These are phyloP conservation scores for Magnolia changhungtana DNA, from an alignment of 164 flowering plant species.

Conservation along the genomic window DNA sequence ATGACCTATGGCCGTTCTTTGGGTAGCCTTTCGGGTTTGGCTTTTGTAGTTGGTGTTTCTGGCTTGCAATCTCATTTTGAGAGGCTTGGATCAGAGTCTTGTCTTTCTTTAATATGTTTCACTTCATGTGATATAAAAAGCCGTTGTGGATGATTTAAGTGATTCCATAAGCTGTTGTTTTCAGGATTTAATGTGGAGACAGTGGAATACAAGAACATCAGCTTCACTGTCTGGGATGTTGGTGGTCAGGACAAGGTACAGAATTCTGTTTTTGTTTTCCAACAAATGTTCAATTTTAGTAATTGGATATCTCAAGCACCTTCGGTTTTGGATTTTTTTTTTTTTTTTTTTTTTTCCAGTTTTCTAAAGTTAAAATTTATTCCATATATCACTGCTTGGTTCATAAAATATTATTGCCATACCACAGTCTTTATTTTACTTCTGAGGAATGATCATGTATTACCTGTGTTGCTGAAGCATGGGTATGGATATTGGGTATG, in stretches of 20 bases:
- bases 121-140: background rate
- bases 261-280: background rate
- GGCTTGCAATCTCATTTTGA: too few species aligned
- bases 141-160: background rate
- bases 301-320: too few species aligned
- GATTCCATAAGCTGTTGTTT: background rate
- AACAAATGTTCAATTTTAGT: too few species aligned
- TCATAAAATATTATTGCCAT: too few species aligned
- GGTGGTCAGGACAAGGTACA: constrained; percentile 98
- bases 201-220: constrained; percentile 93
- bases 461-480: too few species aligned
- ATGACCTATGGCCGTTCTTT: background rate
- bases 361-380: too few species aligned
- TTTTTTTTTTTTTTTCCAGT: too few species aligned
- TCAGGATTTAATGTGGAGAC: constrained; percentile 96
- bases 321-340: too few species aligned
- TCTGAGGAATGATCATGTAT: too few species aligned
- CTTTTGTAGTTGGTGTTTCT: background rate
- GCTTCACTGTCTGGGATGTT: constrained; percentile 99
- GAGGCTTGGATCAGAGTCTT: background rate
- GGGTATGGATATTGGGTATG: too few species aligned
- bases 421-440: too few species aligned
- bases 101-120: background rate
- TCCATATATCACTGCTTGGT: too few species aligned
- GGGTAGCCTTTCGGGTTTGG: background rate